Evolutionary conservation across 306 rosid genomes (phyloP).

Genomic region (Ammopiptanthus mongolicus): DNA sequence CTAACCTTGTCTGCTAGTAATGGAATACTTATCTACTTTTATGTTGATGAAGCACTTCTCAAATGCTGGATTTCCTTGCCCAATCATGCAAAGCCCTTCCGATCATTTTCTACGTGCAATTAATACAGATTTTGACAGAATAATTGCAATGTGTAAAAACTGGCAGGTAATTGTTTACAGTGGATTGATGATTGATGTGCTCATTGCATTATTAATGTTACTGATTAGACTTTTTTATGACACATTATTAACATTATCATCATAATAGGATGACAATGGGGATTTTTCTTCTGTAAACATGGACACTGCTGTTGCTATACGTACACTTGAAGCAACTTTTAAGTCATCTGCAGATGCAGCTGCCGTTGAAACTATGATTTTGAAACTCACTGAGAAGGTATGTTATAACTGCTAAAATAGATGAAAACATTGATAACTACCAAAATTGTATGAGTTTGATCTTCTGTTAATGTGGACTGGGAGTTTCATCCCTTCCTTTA

Average conservation of each 20-base stretch:
- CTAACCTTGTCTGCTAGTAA: conserved; percentile 8
- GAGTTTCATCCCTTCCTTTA: not conserved
- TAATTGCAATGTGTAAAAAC: conserved; percentile 94
- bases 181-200: not conserved
- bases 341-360: conserved; percentile 93
- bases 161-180: conserved; percentile 73
- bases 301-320: conserved; percentile 99
- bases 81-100: conserved; percentile 99
- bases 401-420: not conserved
- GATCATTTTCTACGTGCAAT: conserved; percentile 97
- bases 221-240: not conserved
- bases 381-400: conserved; percentile 88
- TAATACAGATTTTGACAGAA: conserved; percentile 95
- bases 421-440: not conserved
- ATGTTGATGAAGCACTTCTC: conserved; percentile 85
- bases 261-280: conserved; percentile 84
- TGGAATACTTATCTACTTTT: conserved; percentile 16
- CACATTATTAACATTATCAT: conserved; percentile 17
- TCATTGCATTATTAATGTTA: not conserved
- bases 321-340: conserved; percentile 96
- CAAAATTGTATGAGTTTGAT: not conserved
- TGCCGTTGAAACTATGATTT: conserved; percentile 85
- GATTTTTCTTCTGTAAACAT: conserved; percentile 94
- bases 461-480: not conserved
- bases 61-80: conserved; percentile 99